Evolutionary conservation across 2,329 filamentous ascomycete genomes (phyloP).

Genomic region (Leptosphaerulina australis): DNA sequence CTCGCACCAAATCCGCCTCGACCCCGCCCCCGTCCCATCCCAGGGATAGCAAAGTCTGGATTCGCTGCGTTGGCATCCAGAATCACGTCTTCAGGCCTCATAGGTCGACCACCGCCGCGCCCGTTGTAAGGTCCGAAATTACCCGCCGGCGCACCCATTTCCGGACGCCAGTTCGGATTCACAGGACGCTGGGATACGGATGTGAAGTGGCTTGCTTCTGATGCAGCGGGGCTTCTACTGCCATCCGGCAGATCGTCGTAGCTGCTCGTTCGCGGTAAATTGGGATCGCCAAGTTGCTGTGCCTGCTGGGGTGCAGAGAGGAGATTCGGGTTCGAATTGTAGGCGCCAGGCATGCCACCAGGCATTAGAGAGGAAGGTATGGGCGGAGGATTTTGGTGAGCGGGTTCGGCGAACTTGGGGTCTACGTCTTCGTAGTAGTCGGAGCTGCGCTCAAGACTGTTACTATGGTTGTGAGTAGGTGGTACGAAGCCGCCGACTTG

Average conservation of each 20-base stretch:
- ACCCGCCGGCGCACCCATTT: constrained; percentile 49
- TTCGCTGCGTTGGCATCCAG: constrained; percentile 68
- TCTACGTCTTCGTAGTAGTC: constrained; percentile 93
- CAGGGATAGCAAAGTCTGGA: constrained; percentile 81
- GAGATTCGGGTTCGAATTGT: constrained; percentile 40
- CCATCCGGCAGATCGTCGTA: constrained; percentile 70
- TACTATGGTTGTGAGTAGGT: constrained; percentile 9
- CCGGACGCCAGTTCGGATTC: constrained; percentile 81
- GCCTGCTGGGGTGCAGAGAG: constrained; percentile 27
- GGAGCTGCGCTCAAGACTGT: constrained; percentile 44
- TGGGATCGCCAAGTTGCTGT: constrained; percentile 36
- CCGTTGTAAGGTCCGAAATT: constrained; percentile 47
- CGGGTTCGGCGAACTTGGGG: constrained; percentile 74
- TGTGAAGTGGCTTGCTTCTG: constrained; percentile 84
- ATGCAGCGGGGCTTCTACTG: constrained; percentile 71
- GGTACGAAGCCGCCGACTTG: constrained; percentile 33
- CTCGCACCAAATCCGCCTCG: constrained; percentile 40
- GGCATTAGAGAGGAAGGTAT: constrained; percentile 40
- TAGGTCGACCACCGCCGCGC: constrained; percentile 46
- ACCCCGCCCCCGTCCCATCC: constrained; percentile 42
- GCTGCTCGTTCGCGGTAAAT: constrained; percentile 53
- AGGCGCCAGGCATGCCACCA: constrained; percentile 40
- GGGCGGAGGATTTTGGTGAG: constrained; percentile 34
- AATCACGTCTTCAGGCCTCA: constrained; percentile 71
- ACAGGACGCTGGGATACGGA: constrained; percentile 86